These are phyloP conservation scores for Delonix regia DNA, from an alignment of 306 rosid species.

Conservation along the genomic window DNA sequence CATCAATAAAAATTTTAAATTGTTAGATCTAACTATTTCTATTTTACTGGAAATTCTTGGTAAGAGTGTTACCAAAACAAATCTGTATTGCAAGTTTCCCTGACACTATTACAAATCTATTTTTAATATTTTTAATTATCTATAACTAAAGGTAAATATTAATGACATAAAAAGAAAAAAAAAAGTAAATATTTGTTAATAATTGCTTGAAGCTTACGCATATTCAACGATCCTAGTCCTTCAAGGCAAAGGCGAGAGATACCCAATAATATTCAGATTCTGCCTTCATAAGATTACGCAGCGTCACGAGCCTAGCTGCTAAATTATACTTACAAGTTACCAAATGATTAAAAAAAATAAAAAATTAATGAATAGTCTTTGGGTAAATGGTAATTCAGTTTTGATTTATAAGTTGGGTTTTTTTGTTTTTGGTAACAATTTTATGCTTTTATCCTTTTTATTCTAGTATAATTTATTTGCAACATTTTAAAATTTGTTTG, in stretches of 20 bases:
- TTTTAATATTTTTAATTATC: too few relatives aligned
- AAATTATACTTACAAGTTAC: background rate
- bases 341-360: background rate
- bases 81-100: too few relatives aligned
- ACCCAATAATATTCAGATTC: background rate
- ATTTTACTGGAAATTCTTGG: too few relatives aligned
- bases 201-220: constrained; percentile 7
- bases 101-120: too few relatives aligned
- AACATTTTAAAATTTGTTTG: too few relatives aligned
- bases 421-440: background rate
- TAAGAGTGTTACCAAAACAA: too few relatives aligned
- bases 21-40: too few relatives aligned
- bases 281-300: background rate
- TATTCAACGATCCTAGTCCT: background rate
- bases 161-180: background rate
- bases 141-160: background rate
- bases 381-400: background rate
- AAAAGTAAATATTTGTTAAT: background rate
- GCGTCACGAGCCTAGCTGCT: constrained; percentile 38
- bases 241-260: background rate
- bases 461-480: too few relatives aligned
- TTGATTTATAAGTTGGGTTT: background rate
- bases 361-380: background rate
- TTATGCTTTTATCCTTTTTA: background rate
- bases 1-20: too few relatives aligned